Percentiles rank a stretch among this genome's conserved stretches.
These are phyloP conservation scores for Corrigiola litoralis DNA, from an alignment of 179 eudicot genomes.

Conservation along the genomic window DNA sequence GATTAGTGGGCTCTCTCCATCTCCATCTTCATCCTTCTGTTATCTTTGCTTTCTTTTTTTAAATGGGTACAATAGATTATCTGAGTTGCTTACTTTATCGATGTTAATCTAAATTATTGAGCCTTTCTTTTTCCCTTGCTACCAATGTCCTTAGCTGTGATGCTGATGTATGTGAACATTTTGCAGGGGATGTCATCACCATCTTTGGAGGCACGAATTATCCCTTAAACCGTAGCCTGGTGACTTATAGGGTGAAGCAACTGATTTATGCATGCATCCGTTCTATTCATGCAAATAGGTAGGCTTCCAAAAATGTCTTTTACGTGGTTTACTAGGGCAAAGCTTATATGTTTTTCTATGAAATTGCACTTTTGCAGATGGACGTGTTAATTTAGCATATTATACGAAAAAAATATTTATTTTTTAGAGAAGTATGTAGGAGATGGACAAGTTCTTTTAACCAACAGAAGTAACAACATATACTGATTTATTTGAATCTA, in stretches of 20 bases:
- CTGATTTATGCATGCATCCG: conserved; percentile 62
- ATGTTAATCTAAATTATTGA: not conserved
- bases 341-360: not conserved
- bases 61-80: too few species aligned
- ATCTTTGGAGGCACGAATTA: conserved; percentile 64
- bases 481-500: not conserved
- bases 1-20: too few species aligned
- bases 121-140: not conserved
- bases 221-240: conserved; percentile 40
- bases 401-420: not conserved
- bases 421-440: not conserved
- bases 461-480: not conserved
- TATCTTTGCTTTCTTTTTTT: too few species aligned
- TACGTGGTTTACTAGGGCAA: not conserved
- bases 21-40: too few species aligned
- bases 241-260: conserved; percentile 70
- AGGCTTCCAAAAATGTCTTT: conserved; percentile 3
- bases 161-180: conserved; percentile 14
- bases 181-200: conserved; percentile 48
- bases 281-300: conserved; percentile 86
- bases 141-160: not conserved
- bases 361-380: too few species aligned
- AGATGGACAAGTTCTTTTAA: not conserved
- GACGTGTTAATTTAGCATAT: too few species aligned
- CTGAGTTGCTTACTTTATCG: too few species aligned